Percentiles rank a stretch among this genome's conserved stretches.
These are phyloP conservation scores for Mycena galopus DNA, from an alignment of 768 basidiomycete genomes.

Conservation along the genomic window DNA sequence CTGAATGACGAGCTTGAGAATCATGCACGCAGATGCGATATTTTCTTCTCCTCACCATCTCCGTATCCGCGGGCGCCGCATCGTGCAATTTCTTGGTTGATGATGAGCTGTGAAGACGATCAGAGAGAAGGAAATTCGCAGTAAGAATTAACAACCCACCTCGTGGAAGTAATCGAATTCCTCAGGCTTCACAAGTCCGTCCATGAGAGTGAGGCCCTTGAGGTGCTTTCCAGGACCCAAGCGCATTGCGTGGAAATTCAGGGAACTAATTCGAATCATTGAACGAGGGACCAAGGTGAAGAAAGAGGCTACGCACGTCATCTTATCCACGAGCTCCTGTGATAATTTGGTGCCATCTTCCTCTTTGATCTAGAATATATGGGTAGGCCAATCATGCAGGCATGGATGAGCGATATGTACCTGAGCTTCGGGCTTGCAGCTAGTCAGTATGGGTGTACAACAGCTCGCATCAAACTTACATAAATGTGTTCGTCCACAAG, in stretches of 20 bases:
- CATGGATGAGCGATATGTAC: slow-evolving; percentile 28
- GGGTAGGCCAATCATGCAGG: slow-evolving; percentile 27
- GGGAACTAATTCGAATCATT: slow-evolving; percentile 53
- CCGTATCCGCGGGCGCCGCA: slow-evolving; percentile 84
- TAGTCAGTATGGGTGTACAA: neutral
- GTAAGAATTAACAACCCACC: slow-evolving; percentile 47
- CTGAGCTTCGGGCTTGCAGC: slow-evolving; percentile 54
- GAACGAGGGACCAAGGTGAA: slow-evolving; percentile 61
- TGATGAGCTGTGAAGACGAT: slow-evolving; percentile 66
- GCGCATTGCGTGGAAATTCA: slow-evolving; percentile 91
- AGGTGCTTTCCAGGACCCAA: slow-evolving; percentile 96
- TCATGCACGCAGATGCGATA: neutral
- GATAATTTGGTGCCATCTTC: slow-evolving; percentile 90
- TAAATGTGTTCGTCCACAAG: slow-evolving; percentile 76
- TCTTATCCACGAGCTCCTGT: slow-evolving; percentile 82
- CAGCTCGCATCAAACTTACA: neutral
- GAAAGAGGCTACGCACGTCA: slow-evolving; percentile 80
- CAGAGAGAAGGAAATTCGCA: slow-evolving; percentile 2
- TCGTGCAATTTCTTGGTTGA: slow-evolving; percentile 86
- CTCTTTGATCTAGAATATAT: slow-evolving; percentile 74
- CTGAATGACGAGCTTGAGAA: slow-evolving; percentile 47
- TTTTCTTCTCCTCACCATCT: slow-evolving; percentile 65
- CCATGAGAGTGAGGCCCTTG: slow-evolving; percentile 84
- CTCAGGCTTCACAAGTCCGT: slow-evolving; percentile 86
- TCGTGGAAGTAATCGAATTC: slow-evolving; percentile 94